These are phyloP conservation scores for Penicillium sp. DNA, from an alignment of 2,329 filamentous ascomycete genomes.

Conservation along the genomic window DNA sequence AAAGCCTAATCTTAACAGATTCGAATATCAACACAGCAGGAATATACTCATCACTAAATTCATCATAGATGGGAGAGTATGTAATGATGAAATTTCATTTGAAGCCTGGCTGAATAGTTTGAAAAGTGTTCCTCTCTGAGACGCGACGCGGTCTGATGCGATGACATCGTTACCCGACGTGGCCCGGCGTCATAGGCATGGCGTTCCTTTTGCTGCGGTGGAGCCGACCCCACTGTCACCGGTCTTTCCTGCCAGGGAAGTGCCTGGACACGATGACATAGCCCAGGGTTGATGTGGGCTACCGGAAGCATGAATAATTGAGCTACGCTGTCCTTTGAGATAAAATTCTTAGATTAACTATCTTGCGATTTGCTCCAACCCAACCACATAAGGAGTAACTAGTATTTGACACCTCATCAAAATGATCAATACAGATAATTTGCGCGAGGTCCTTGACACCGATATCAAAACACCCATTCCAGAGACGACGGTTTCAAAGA, in stretches of 20 bases:
- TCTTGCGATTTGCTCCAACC: not conserved
- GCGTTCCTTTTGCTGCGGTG: not conserved
- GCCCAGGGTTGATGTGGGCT: not conserved
- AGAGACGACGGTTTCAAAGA: constrained; percentile 19
- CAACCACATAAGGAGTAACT: no score
- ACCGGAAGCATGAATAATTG: not conserved
- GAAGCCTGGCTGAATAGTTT: no score
- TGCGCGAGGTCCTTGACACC: constrained; percentile 26
- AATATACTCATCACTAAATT: no score
- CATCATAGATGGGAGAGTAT: no score
- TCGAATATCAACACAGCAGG: no score
- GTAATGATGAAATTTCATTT: no score
- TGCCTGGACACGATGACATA: constrained; percentile 15
- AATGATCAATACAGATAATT: constrained; percentile 25
- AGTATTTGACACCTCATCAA: not conserved
- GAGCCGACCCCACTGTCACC: not conserved
- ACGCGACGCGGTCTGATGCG: not conserved
- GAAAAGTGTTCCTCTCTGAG: no score
- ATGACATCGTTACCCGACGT: constrained; percentile 21
- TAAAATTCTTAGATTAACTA: not conserved
- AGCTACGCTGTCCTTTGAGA: no score
- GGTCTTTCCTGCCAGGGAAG: constrained; percentile 9
- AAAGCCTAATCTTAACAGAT: no score
- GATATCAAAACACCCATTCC: constrained; percentile 31
- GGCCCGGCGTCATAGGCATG: constrained; percentile 10